Evolutionary conservation across 352 stramenopile genomes (phyloP).

Genomic region (Pythium insidiosum): DNA sequence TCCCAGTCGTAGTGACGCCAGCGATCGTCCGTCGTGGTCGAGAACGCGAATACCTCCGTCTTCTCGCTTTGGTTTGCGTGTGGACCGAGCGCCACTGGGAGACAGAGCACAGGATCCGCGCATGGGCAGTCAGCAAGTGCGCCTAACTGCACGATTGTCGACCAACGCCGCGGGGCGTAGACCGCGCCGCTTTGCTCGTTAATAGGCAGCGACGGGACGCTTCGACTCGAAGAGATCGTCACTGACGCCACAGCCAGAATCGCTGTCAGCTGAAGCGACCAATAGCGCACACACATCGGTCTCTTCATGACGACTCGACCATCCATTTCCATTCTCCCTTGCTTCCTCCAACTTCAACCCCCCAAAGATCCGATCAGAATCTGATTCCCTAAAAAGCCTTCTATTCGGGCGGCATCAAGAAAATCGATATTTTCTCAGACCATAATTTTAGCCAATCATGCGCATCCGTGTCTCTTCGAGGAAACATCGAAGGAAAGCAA

Average conservation of each 20-base stretch:
- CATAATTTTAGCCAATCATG: conserved; percentile 9
- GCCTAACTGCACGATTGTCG: no score
- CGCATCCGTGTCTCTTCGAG: conserved; percentile 7
- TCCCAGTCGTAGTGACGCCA: conserved; percentile 82
- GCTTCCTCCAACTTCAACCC: no score
- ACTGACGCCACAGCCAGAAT: no score
- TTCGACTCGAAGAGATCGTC: no score
- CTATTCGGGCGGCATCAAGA: conserved; percentile 2
- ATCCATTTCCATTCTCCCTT: no score
- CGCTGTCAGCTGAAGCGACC: no score
- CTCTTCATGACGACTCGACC: no score
- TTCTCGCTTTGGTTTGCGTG: background rate
- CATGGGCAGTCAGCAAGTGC: conserved; percentile 63
- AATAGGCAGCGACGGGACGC: no score
- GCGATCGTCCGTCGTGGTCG: conserved; percentile 37
- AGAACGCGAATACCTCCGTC: conserved; percentile 78
- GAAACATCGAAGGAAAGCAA: conserved; percentile 3
- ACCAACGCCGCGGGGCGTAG: no score
- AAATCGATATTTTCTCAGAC: background rate
- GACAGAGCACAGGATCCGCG: conserved; percentile 27
- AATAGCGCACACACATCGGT: no score
- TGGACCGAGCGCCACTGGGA: conserved; percentile 30
- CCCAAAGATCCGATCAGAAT: background rate
- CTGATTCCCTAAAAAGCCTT: conserved; percentile 3
- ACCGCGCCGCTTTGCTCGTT: no score